A percentile compares a stretch with the other conserved stretches of the same genome.
phyloP scores from a whole-genome alignment of 495 filamentous ascomycete genomes.

The Darksidea phi region DNA sequence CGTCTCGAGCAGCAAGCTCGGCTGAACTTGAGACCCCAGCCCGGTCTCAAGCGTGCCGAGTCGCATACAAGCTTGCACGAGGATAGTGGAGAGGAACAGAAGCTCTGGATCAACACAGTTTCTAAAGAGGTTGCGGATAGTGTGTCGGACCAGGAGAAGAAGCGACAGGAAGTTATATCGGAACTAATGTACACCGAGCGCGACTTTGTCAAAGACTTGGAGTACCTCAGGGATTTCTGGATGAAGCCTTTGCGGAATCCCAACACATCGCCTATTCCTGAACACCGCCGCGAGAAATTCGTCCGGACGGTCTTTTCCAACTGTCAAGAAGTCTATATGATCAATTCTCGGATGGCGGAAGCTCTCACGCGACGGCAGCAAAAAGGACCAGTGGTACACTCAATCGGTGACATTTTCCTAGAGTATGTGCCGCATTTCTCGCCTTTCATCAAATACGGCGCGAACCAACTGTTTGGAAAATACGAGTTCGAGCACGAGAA shows the following conservation, averaged over 20 bases:
- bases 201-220: slow-evolving; percentile 98
- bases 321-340: slow-evolving; percentile 87
- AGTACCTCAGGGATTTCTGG: slow-evolving; percentile 98
- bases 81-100: slow-evolving; percentile 90
- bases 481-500: slow-evolving; percentile 98
- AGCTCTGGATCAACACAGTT: slow-evolving; percentile 99
- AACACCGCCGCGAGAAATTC: slow-evolving; percentile 81
- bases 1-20: slow-evolving; percentile 92
- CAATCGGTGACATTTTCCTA: slow-evolving; percentile 92
- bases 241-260: slow-evolving; percentile 81
- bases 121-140: slow-evolving; percentile 90
- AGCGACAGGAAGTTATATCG: slow-evolving; percentile 95
- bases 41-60: slow-evolving; percentile 78
- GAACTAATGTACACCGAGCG: slow-evolving; percentile 99
- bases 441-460: slow-evolving; percentile 95
- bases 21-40: slow-evolving; percentile 86
- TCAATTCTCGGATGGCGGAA: slow-evolving; percentile 84
- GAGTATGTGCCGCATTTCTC: slow-evolving; percentile 88
- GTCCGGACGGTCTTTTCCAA: slow-evolving; percentile 95
- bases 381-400: slow-evolving; percentile 79
- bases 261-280: slow-evolving; percentile 79
- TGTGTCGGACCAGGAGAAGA: slow-evolving; percentile 87
- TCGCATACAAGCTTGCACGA: slow-evolving; percentile 78
- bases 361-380: slow-evolving; percentile 86
- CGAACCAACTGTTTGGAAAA: slow-evolving; percentile 94